Evolutionary conservation across 768 basidiomycete species (phyloP).

Genomic region (Calvatia gigantea): DNA sequence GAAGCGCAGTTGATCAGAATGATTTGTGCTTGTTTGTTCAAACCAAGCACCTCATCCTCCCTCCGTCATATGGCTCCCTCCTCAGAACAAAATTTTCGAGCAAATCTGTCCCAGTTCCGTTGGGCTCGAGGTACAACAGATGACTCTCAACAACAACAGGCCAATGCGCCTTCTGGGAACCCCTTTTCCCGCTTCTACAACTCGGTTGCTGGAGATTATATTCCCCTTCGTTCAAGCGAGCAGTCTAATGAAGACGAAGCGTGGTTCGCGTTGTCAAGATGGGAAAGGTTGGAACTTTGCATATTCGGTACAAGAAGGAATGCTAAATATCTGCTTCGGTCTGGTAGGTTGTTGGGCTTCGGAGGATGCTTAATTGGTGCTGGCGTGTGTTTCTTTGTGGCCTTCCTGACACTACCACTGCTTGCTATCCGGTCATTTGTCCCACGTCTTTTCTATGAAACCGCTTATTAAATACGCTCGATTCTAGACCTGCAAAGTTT

Average conservation of each 20-base stretch:
- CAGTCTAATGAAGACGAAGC: constrained; percentile 94
- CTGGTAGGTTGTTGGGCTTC: constrained; percentile 79
- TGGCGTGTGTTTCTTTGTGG: constrained; percentile 88
- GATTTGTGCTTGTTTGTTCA: constrained; percentile 12
- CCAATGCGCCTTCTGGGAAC: constrained; percentile 39
- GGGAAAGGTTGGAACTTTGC: constrained; percentile 71
- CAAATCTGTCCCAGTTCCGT: constrained; percentile 79
- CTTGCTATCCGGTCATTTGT: constrained; percentile 38
- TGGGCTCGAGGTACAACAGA: constrained; percentile 76
- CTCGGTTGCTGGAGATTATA: constrained; percentile 80
- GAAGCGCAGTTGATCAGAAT: too few relatives aligned
- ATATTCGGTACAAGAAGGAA: not conserved
- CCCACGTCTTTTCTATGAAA: not conserved
- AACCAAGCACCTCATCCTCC: not conserved
- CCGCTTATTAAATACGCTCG: not conserved
- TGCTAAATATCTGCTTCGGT: not conserved
- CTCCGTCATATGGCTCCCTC: constrained; percentile 18
- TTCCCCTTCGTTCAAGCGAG: constrained; percentile 81
- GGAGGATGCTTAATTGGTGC: constrained; percentile 87
- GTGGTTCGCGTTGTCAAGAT: constrained; percentile 86
- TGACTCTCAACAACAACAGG: constrained; percentile 54
- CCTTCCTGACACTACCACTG: constrained; percentile 77
- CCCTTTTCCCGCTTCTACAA: constrained; percentile 88
- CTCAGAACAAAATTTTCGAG: constrained; percentile 67
- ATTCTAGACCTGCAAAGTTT: constrained; percentile 83